Conservation (phyloP, 2,329 filamentous ascomycete species). For the Septoria petroselini region DNA sequence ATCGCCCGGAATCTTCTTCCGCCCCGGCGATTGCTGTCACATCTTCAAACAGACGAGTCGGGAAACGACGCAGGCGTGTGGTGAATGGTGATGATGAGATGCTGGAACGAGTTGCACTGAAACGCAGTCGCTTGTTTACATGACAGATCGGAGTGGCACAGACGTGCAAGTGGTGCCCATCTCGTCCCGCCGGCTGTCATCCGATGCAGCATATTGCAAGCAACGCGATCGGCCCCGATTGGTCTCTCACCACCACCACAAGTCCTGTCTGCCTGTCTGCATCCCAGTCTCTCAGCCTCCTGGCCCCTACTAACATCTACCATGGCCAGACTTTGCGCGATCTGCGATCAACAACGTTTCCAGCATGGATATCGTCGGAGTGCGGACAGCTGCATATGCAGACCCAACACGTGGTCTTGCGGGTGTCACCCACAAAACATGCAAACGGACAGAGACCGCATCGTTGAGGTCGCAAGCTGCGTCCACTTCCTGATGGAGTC, state of each 20-base stretch:
- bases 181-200: not conserved
- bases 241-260: not conserved
- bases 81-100: constrained; percentile 5
- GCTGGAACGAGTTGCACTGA: constrained; percentile 1
- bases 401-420: constrained; percentile 11
- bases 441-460: not conserved
- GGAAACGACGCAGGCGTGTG: no score
- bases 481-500: not conserved
- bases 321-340: constrained; percentile 13
- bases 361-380: constrained; percentile 10
- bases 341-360: constrained; percentile 17
- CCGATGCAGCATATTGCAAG: not conserved
- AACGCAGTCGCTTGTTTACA: constrained; percentile 1
- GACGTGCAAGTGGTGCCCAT: not conserved
- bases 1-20: constrained; percentile 9
- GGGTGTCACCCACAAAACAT: constrained; percentile 4
- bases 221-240: not conserved
- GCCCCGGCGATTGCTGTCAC: constrained; percentile 4
- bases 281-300: constrained; percentile 1
- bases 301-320: not conserved
- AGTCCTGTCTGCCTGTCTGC: not conserved
- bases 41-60: constrained; percentile 6
- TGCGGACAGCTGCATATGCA: not conserved
- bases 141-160: constrained; percentile 10
- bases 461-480: constrained; percentile 2